These are phyloP conservation scores for Colletotrichum endophyticum DNA, from an alignment of 2,329 filamentous ascomycete genomes.

Conservation along the genomic window DNA sequence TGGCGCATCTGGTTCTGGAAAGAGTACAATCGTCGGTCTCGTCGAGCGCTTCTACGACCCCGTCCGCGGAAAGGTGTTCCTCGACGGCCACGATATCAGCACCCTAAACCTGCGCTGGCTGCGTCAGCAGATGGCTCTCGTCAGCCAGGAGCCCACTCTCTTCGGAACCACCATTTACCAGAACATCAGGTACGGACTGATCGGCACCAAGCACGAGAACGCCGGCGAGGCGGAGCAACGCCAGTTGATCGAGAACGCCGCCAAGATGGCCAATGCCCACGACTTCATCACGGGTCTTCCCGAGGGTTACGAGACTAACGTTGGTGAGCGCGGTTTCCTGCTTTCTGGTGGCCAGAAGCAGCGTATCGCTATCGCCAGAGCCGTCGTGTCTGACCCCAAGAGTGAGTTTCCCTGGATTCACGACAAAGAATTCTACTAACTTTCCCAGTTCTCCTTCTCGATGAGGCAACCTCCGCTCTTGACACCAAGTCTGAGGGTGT, in stretches of 20 bases:
- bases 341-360: constrained; percentile 96
- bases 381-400: constrained; percentile 89
- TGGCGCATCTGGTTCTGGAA: constrained; percentile 91
- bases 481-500: constrained; percentile 95
- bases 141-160: constrained; percentile 90
- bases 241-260: constrained; percentile 78
- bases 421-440: constrained; percentile 18
- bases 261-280: constrained; percentile 91
- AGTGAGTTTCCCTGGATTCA: constrained; percentile 41
- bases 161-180: constrained; percentile 89
- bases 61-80: constrained; percentile 75
- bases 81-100: constrained; percentile 84
- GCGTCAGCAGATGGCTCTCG: constrained; percentile 88
- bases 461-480: constrained; percentile 92
- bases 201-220: constrained; percentile 79
- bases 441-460: constrained; percentile 74
- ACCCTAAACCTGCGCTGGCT: constrained; percentile 89
- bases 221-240: constrained; percentile 70
- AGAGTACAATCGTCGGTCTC: constrained; percentile 91
- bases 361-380: constrained; percentile 91
- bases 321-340: constrained; percentile 93
- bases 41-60: constrained; percentile 95
- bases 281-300: constrained; percentile 85
- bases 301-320: constrained; percentile 89
- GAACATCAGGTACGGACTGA: constrained; percentile 90